Conservation (phyloP, 2,329 filamentous ascomycete genomes). For the Cercospora zeae-maydis region DNA sequence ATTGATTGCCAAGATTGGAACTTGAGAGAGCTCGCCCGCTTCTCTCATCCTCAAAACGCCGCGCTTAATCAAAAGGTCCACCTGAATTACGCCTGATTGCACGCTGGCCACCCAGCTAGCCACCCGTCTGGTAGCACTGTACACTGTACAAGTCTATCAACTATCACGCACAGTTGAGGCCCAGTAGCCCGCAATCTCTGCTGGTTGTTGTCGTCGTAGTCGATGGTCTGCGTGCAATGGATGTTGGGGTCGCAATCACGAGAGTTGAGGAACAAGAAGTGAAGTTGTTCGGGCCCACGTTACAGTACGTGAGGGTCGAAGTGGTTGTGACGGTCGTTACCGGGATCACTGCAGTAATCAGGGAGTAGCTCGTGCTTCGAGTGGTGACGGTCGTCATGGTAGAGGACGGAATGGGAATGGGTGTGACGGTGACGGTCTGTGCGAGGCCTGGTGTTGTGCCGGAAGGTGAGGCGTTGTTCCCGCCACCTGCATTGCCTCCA, state of each 20-base stretch:
- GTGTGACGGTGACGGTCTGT: not conserved
- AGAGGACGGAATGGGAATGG: conserved; percentile 4
- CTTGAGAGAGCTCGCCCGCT: conserved; percentile 15
- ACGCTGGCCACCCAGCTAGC: not conserved
- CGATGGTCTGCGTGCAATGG: not conserved
- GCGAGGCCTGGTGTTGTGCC: not conserved
- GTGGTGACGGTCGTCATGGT: conserved; percentile 12
- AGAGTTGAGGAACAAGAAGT: conserved; percentile 3
- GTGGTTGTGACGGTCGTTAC: conserved; percentile 26
- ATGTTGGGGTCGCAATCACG: not conserved
- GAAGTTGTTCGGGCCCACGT: conserved; percentile 5
- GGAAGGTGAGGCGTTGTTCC: not conserved
- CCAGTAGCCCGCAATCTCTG: conserved; percentile 1
- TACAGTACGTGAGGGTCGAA: conserved; percentile 28
- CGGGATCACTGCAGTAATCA: conserved; percentile 17
- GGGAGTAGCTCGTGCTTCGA: conserved; percentile 8
- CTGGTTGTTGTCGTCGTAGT: not conserved
- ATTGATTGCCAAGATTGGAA: conserved; percentile 26
- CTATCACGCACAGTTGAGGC: not conserved
- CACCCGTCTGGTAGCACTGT: not conserved
- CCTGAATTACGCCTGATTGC: not conserved
- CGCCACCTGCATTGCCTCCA: not conserved
- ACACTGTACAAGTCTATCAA: not conserved
- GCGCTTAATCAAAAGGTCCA: not conserved
- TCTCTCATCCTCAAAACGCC: not conserved